Percentiles rank a stretch among this genome's conserved stretches.
phyloP scores from a whole-genome alignment of 2,329 filamentous ascomycete species.

The Fusarium abutilonis region DNA sequence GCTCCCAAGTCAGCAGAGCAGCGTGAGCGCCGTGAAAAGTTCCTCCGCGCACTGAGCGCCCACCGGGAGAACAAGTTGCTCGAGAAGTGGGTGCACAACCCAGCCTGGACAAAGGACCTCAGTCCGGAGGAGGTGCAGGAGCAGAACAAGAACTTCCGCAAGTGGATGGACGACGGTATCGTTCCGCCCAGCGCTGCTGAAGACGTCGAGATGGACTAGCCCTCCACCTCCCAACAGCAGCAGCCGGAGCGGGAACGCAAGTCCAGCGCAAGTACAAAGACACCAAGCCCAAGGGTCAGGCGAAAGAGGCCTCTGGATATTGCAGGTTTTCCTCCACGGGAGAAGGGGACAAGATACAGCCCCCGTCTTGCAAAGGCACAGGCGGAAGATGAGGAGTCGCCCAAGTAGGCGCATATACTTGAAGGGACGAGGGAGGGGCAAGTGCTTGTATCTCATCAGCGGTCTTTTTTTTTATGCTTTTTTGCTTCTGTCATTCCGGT shows the following conservation, averaged over 20 bases:
- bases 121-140: constrained; percentile 80
- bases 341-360: constrained; percentile 19
- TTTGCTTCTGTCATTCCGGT: constrained; percentile 21
- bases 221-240: constrained; percentile 15
- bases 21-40: constrained; percentile 59
- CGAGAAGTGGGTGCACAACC: constrained; percentile 85
- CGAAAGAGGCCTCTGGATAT: constrained; percentile 16
- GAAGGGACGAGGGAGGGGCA: constrained; percentile 4
- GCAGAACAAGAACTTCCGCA: constrained; percentile 72
- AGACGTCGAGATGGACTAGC: constrained; percentile 49
- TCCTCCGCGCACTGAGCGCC: constrained; percentile 64
- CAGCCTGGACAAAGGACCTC: constrained; percentile 80
- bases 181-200: constrained; percentile 50
- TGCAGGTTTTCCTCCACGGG: background rate
- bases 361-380: constrained; percentile 9
- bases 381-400: constrained; percentile 6
- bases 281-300: background rate
- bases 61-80: constrained; percentile 75
- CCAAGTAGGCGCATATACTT: constrained; percentile 8
- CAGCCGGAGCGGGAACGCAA: constrained; percentile 10
- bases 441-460: constrained; percentile 37
- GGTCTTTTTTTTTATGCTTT: constrained; percentile 25
- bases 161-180: constrained; percentile 63
- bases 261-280: background rate
- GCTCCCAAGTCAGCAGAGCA: constrained; percentile 74